Evolutionary conservation across 768 basidiomycete genomes (phyloP), one percentile per base, ranked within the genome.

Genomic region (Leccinum sublutescens): DNA sequence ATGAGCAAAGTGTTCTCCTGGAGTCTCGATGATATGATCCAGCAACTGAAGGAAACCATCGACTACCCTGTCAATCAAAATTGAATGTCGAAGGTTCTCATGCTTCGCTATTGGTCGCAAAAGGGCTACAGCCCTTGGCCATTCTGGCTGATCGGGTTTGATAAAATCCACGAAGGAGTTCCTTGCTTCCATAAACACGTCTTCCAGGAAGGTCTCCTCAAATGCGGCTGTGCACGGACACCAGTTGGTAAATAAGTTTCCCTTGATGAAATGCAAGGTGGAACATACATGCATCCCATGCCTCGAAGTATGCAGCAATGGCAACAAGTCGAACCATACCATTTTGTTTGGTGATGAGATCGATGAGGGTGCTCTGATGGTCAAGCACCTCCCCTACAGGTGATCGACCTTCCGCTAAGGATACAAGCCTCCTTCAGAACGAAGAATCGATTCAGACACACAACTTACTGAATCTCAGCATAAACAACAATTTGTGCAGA

Each of bases 61-160:
- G 6, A 63, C 17, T 21, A 65, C 64, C 1, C 31, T 56, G 1
- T 55, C 38, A n/a, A 43, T 53, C 54, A 63, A 23, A 25, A 65
- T 50, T 9, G 48, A 50, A 11, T 29, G 23, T n/a, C 64, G 64
- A 5, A 65, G 59, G 9, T 8, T 33, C 36, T 63, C 56, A 33
- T 65, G 64, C 29, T 60, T 58, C 43, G 57, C 59, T 12, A 65
- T 29, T 8, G 64, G 64, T 29, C 58, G 61, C 17, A 65, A 54
- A 50, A 65, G 64, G 4, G 64, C 62, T 14, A 63, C 48, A 23
- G 56, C 64, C 57, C 64, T 60, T n/a, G 58, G 55, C 54, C 64
- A 65, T 36, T 62, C 61, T 0, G 61, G 55, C 23, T 59, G 53
- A 34, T 63, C 58, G 11, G 53, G 59, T 17, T 52, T 58, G 2